Evolutionary conservation across 805 yeast species (phyloP), one percentile per base, ranked within the genome.

Genomic region (Hanseniaspora valbyensis): DNA sequence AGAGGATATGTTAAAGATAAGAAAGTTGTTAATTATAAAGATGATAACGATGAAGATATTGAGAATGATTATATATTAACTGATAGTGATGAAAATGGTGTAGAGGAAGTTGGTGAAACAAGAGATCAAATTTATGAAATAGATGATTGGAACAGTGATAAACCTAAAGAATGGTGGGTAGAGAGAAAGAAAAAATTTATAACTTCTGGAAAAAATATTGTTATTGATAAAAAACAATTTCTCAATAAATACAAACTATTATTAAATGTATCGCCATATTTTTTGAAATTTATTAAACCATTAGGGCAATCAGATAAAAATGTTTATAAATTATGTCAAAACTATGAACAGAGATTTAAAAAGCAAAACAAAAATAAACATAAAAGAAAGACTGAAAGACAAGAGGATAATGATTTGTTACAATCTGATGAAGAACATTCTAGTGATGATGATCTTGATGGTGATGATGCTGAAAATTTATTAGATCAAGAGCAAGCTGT

Each of bases 371-470:
- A 26, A 9, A 26, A 26, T 13, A 26, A 22, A 8, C 18, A 39
- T 10, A 12, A 39, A 39, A 75, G 96, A 56, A 92, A 89, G 60
- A 80, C 95, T 0, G 97, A 92, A 66, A 83, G 86, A 65, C 96
- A 90, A 64, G 98, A 90, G 66, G 97, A 90, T 64, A 32, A 29
- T 3, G 50, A 45, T 25, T 25, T 45, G 34, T 21, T 45, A 30
- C 3, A 19, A 2, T 22, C 39, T 5, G 48, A 42, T 16, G 39
- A 49, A 13, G 48, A 46, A 10, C 29, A 29, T 30, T 39, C 22
- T 7, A 94, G 87, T 2, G 96, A 90, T 64, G 73, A 90, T 60
- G 77, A 80, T 52, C 95, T 83, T 52, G 95, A 87, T 64, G 86
- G 77, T 55, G 77, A 70, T 44, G 84, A 75, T 55, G 75, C 70